Evolutionary conservation across 495 filamentous ascomycete genomes (phyloP), one percentile per base, ranked within the genome.

Genomic region (Apiosordaria backusii): DNA sequence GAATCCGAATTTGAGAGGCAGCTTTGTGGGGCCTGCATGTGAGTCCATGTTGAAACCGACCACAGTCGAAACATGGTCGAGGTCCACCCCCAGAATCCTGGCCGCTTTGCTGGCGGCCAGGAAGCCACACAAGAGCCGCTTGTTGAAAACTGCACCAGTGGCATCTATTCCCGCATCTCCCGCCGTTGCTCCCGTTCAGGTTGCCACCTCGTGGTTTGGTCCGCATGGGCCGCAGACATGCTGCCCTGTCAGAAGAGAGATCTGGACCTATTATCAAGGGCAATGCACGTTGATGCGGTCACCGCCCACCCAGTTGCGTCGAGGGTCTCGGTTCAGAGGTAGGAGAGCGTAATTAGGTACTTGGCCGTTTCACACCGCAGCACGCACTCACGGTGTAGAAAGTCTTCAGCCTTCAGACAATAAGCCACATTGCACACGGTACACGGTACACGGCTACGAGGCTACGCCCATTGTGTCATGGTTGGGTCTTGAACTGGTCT

Each of bases 21-120:
- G 57, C 65, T 67, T 57, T 64, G 50, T 27, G 61, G 62, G 52
- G 9, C 52, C 61, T 70, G 62, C 65, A 61, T 57, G 35, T 15
- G 21, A 22, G 7, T 35, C 16, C 59, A 23, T 45, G 26, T 61
- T 61, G 63, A 65, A 59, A 40, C 63, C 63, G 26, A 55, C 52
- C 62, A 45, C 52, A 45, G 35, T 29, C 26, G 24, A 19, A 35
- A 19, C 18, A 13, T 19, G 10, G 24, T n/a, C 22, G 24, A 35
- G 59, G 59, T 19, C 22, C n/a, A 55, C 4, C 52, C 22, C 22
- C n/a, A 23, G 52, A 50, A 55, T 55, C 19, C 53, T 57, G 53
- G 19, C 19, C 53, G 19, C 19, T 57, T 57, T 21, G 23, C 16
- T n/a, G 57, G 57, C 24, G 26, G 57, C 16, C 57, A 6, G 7